A percentile compares a stretch with the other conserved stretches of the same genome.
Evolutionary conservation across 345 rosid species (phyloP).

Genomic region (Murraya koenigii): DNA sequence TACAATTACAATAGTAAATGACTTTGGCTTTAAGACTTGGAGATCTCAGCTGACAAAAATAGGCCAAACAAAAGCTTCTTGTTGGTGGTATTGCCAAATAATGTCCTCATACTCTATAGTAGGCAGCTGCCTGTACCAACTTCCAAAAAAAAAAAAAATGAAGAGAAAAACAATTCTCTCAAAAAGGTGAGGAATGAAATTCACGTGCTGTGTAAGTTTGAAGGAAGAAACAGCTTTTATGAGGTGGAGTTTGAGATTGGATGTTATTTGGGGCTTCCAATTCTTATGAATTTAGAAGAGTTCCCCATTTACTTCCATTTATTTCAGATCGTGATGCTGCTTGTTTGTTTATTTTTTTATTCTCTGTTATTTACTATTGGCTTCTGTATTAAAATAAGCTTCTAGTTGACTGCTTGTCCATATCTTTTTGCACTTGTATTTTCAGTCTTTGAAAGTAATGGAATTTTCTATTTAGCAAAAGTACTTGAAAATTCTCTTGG

Average conservation of each 20-base stretch:
- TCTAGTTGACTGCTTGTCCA: background rate
- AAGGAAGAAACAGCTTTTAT: background rate
- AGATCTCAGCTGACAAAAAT: background rate
- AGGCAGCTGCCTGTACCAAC: background rate
- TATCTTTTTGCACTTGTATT: background rate
- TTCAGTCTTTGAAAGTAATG: background rate
- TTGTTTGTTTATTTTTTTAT: background rate
- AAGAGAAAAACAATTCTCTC: background rate
- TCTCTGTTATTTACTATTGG: background rate
- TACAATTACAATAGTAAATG: background rate
- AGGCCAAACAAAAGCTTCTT: background rate
- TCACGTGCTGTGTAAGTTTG: background rate
- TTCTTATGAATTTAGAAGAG: background rate
- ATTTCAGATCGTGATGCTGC: background rate
- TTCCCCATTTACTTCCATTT: background rate
- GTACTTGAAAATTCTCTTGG: constrained; percentile 12
- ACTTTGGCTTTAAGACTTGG: background rate
- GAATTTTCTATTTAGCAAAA: no score
- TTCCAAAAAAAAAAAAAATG: background rate
- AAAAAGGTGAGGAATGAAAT: background rate
- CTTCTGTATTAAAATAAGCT: background rate
- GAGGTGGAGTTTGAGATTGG: background rate
- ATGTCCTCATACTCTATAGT: background rate
- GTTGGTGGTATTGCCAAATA: background rate
- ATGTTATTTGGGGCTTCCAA: background rate